phyloP scores from a whole-genome alignment of 1,284 basidiomycete genomes.

The Pterulicium gracile region DNA sequence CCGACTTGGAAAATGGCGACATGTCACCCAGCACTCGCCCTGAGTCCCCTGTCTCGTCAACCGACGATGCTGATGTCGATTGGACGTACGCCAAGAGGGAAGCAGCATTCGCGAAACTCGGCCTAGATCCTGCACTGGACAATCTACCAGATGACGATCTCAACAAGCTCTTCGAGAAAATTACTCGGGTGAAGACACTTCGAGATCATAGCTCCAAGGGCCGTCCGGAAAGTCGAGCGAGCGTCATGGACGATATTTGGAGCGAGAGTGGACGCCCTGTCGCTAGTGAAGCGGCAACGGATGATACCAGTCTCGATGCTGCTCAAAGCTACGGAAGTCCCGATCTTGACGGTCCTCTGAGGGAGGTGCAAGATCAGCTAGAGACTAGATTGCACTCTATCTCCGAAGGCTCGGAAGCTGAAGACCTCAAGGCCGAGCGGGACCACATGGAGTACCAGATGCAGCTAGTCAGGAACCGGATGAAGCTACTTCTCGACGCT shows the following conservation, averaged over 20 bases:
- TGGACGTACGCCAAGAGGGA: slow-evolving; percentile 92
- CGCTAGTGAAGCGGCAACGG: slow-evolving; percentile 66
- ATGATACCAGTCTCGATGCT: slow-evolving; percentile 76
- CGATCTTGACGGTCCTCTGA: slow-evolving; percentile 49
- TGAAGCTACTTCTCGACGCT: slow-evolving; percentile 74
- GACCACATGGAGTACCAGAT: slow-evolving; percentile 87
- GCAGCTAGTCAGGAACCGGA: slow-evolving; percentile 68
- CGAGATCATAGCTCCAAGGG: slow-evolving; percentile 64
- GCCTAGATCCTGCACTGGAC: slow-evolving; percentile 79
- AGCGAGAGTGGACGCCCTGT: slow-evolving; percentile 69
- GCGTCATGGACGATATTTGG: slow-evolving; percentile 78
- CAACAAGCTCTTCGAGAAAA: slow-evolving; percentile 87
- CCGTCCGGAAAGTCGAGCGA: slow-evolving; percentile 76
- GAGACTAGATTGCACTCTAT: slow-evolving; percentile 70
- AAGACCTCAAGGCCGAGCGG: slow-evolving; percentile 81
- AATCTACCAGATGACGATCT: slow-evolving; percentile 88
- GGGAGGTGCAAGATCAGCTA: slow-evolving; percentile 61
- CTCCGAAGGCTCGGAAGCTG: slow-evolving; percentile 57
- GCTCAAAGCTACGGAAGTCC: slow-evolving; percentile 54
- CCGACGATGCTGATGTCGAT: slow-evolving; percentile 70
- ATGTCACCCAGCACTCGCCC: slow-evolving; percentile 50
- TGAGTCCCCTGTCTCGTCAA: slow-evolving; percentile 61
- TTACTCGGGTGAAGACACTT: slow-evolving; percentile 85
- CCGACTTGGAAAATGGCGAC: slow-evolving; percentile 45
- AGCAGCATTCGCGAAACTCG: slow-evolving; percentile 76